phyloP scores from a whole-genome alignment of 345 rosid species.

The Boechera divaricarpa region DNA sequence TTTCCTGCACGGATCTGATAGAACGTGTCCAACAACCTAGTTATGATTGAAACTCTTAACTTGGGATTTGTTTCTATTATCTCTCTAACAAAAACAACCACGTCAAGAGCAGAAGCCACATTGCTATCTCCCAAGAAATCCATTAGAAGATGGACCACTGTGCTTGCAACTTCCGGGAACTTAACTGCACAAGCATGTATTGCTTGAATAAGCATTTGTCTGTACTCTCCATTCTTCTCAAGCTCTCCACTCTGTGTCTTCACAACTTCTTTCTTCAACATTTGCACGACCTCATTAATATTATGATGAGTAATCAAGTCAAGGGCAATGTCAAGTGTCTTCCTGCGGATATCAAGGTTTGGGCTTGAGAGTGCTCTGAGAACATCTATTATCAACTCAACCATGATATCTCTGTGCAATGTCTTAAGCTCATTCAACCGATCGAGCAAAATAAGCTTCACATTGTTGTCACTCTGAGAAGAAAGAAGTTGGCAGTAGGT shows the following conservation, averaged over 20 bases:
- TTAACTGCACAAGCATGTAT: constrained; percentile 88
- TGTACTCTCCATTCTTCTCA: constrained; percentile 90
- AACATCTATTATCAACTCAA: constrained; percentile 86
- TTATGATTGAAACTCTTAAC: constrained; percentile 82
- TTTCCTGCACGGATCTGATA: constrained; percentile 88
- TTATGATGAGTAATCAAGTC: constrained; percentile 81
- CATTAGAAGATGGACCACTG: constrained; percentile 89
- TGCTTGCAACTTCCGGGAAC: constrained; percentile 95
- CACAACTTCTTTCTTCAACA: constrained; percentile 87
- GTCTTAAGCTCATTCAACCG: constrained; percentile 75
- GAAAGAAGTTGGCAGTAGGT: constrained; percentile 84
- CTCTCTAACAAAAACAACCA: constrained; percentile 78
- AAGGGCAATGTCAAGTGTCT: constrained; percentile 83
- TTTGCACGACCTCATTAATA: constrained; percentile 77
- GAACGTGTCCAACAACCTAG: constrained; percentile 85
- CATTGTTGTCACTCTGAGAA: constrained; percentile 91
- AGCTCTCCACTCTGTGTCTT: constrained; percentile 91
- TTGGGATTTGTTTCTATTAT: constrained; percentile 86
- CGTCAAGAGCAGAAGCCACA: constrained; percentile 89
- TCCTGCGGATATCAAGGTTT: constrained; percentile 80
- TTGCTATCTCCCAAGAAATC: constrained; percentile 91
- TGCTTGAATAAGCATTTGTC: constrained; percentile 95
- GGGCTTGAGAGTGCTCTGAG: constrained; percentile 94
- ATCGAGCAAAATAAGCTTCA: constrained; percentile 88
- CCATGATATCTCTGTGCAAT: constrained; percentile 79